Base-by-base conservation (phyloP, 2,329 filamentous ascomycete species). In the Calonectria pteridis region DNA sequence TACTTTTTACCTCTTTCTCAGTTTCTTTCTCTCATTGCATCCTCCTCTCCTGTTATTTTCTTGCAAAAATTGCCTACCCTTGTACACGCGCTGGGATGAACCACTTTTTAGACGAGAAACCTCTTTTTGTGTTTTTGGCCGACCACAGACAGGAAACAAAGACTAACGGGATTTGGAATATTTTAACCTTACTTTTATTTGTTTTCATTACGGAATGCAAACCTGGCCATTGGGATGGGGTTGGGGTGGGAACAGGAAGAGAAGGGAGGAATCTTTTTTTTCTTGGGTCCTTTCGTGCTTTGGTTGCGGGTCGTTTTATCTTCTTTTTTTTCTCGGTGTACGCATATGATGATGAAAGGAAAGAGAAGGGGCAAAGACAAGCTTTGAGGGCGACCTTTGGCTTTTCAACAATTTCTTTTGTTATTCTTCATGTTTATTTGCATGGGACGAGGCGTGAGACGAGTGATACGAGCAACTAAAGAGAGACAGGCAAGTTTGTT, bases 71-170 rank as follows among this genome's bases (percentile, higher is more conserved):
- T 63, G 59, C n/a, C 64, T 59, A 31, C 64, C 55, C 71, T 66
- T 77, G 75, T 80, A 81, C 69, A 79, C 75, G 77, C 46, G 77
- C 76, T 77, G 70, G 73, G 72, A 75, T 71, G 77, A 70, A 26
- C 31, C n/a, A 26, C 53, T 74, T 53, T 43, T 79, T 77, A 79
- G 78, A 79, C 51, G 40, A 65, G 59, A 62, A 55, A 65, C 50
- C 55, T 55, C 63, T 62, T 49, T 49, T 26, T 58, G n/a, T 29
- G 16, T 31, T 26, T 37, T 40, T 29, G 23, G 43, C 37, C 66
- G 33, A 49, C n/a, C 55, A 31, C 31, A 23, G 6, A 28, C 31
- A 16, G 33, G 33, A 26, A 55, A 55, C 33, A 58, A 58, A 58
- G 53, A 58, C 58, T 28, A 46, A 29, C 28, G 37, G 26, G 59